Base-by-base conservation (phyloP, 2,329 filamentous ascomycete genomes). In the Biscogniauxia sp. region DNA sequence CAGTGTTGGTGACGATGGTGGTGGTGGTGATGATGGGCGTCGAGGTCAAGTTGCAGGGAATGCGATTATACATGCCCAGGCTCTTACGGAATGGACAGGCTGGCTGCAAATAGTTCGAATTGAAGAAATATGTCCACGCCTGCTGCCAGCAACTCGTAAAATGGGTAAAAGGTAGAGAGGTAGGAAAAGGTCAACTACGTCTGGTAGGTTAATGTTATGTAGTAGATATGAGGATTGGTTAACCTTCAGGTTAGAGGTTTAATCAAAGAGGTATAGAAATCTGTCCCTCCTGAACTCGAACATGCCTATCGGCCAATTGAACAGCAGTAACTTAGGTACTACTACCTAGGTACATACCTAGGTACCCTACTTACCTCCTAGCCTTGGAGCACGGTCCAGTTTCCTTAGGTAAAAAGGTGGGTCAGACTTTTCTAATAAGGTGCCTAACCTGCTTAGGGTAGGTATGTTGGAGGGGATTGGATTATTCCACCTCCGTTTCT, bases 241-340 rank as follows among this genome's bases (percentile, higher is more conserved):
- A n/a, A n/a, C n/a, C n/a, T n/a, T n/a, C n/a, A n/a, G 11, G 28
- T 32, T 32, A 32, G 11, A 32, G 28, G 28, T 32, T 32, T 9
- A 32, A 9, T 32, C 3, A 13, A 32, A 32, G 28, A 32, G 28
- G 28, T 32, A 32, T 2, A 64, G 66, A 68, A 70, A 71, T 72
- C 67, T 72, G 70, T 71, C 68, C 69, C 69, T 70, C 66, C 67
- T 70, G 62, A 67, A 66, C 64, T 57, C 53, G 59, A 65, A 60
- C n/a, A 13, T n/a, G 23, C 20, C 51, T 50, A 58, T 53, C 57
- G 58, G 50, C 25, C 45, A 59, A 51, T 11, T 59, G 57, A 58
- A 58, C 54, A 41, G n/a, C 53, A 32, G 37, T 1, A 11, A 26
- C 25, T 15, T n/a, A n/a, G n/a, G 23, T 20, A n/a, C 8, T 32